Base-by-base conservation (phyloP, 305 asterid genomes). In the Plantago rigida region DNA sequence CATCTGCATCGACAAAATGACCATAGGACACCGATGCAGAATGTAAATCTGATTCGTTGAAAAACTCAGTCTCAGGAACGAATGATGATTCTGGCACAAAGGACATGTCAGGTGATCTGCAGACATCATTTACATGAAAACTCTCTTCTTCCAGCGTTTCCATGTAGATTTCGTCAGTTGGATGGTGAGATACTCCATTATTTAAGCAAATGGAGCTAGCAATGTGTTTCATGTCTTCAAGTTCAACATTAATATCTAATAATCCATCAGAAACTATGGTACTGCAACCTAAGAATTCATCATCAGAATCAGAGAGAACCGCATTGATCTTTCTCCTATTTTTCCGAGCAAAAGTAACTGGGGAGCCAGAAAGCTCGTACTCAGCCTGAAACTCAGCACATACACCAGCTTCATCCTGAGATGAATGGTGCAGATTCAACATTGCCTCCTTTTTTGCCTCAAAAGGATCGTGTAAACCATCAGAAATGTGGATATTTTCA, bases 221-320 rank as follows among this genome's bases (percentile, higher is more conserved):
- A 44, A 51, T 49, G 59, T 69, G 62, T 42, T 62, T 59, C 77
- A 61, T 68, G 55, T 77, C 81, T 63, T 57, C 63, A 48, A 66
- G 61, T 61, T 77, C 75, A 60, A 67, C 72, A 57, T 69, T 60
- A 49, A 65, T 41, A 77, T 74, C 69, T 49, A 69, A 47, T 72
- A 45, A 59, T 65, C 76, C 73, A 63, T 67, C 68, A 47, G 74
- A 77, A 69, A 60, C 64, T 45, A 65, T 50, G 70, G 81, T 71
- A 54, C 63, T 75, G 68, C 64, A 71, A 65, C 78, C 71, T 39
- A 73, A 70, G 61, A 66, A 36, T 39, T 83, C 95, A 63, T 87
- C 96, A 69, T 85, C 95, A 17, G 96, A 84, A 76, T 86, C 99
- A 6, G 97, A 84, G 54, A 88, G 70, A 65, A 89, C 86, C 3